Evolutionary conservation across 2,329 filamentous ascomycete genomes (phyloP).

Genomic region (Rosellinia necatrix): DNA sequence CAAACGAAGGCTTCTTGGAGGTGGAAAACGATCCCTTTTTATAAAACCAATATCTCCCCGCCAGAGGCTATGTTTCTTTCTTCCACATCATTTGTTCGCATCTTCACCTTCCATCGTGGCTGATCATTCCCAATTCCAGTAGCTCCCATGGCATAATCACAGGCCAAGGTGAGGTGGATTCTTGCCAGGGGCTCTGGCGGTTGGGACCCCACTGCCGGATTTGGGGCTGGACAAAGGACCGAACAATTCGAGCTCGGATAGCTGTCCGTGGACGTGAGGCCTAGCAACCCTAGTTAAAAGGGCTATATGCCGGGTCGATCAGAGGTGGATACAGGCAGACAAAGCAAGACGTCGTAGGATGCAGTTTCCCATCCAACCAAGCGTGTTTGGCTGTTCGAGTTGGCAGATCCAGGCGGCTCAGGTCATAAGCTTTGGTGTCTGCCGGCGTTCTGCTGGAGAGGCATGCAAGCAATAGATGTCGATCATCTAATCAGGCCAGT

Average conservation of each 20-base stretch:
- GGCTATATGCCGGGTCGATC: background rate
- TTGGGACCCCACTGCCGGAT: constrained; percentile 6
- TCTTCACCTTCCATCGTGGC: constrained; percentile 12
- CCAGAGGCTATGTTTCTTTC: constrained; percentile 11
- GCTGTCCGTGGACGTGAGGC: background rate
- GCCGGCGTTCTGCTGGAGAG: background rate
- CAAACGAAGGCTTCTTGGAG: constrained; percentile 2
- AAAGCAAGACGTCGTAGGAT: background rate
- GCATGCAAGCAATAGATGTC: constrained; percentile 15
- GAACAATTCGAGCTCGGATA: constrained; percentile 6
- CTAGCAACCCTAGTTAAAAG: background rate
- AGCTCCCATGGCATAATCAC: constrained; percentile 20
- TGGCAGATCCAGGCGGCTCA: constrained; percentile 12
- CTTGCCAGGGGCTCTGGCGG: constrained; percentile 8
- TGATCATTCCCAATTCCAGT: constrained; percentile 21
- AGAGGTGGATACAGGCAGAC: background rate
- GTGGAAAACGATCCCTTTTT: constrained; percentile 17
- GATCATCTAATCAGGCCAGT: constrained; percentile 5
- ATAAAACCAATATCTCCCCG: constrained; percentile 11
- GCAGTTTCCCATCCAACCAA: background rate
- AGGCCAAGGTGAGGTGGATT: constrained; percentile 16
- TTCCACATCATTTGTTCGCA: constrained; percentile 12
- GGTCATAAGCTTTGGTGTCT: constrained; percentile 10
- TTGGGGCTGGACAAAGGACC: background rate
- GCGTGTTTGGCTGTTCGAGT: background rate